Conservation (phyloP, 768 basidiomycete genomes). For the Tulasnella sp. region DNA sequence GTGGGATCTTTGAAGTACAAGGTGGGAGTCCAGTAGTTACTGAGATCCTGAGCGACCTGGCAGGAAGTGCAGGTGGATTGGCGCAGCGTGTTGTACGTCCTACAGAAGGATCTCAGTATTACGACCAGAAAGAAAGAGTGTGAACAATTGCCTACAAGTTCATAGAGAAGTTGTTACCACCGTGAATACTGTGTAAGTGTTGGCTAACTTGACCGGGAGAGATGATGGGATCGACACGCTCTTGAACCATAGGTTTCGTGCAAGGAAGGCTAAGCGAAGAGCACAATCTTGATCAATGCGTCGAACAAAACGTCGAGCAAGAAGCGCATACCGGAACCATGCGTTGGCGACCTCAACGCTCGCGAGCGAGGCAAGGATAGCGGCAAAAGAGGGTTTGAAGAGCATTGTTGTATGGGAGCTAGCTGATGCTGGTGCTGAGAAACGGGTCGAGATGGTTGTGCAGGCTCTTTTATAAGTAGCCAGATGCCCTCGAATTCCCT, state of each 20-base stretch:
- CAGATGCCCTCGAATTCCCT: not conserved
- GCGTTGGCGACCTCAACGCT: constrained; percentile 3
- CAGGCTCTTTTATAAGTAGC: not conserved
- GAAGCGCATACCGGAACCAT: constrained; percentile 2
- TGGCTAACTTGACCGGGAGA: not conserved
- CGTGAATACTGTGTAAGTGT: constrained; percentile 12
- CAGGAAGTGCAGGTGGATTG: constrained; percentile 9
- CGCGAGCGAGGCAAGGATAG: not conserved
- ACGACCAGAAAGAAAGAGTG: not conserved
- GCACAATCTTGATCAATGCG: not conserved
- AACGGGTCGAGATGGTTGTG: not conserved
- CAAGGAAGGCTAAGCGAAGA: constrained; percentile 3
- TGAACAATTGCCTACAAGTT: not conserved
- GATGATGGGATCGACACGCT: constrained; percentile 14
- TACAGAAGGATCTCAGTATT: too few relatives aligned
- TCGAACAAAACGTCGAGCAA: not conserved
- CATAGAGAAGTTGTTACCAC: not conserved
- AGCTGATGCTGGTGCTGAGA: not conserved
- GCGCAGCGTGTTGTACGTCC: constrained; percentile 14
- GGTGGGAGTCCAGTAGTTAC: constrained; percentile 13
- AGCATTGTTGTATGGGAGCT: not conserved
- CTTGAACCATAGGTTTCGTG: not conserved
- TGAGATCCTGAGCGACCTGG: constrained; percentile 7
- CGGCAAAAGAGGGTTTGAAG: not conserved
- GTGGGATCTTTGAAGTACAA: constrained; percentile 11